Conservation (phyloP, 179 eudicot genomes). For the Silene noctiflora region DNA sequence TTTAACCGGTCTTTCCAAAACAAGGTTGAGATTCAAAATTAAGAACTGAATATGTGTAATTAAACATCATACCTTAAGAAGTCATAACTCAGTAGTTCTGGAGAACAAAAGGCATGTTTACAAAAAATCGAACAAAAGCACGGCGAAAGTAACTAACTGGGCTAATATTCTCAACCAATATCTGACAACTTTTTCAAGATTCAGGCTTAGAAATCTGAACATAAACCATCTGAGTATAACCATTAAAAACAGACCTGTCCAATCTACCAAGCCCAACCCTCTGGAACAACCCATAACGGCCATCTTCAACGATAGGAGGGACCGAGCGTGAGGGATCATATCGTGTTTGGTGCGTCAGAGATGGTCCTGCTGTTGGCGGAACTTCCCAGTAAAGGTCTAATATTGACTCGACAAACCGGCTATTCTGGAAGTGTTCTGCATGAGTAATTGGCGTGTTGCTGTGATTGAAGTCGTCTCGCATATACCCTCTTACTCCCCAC, state of each 20-base stretch:
- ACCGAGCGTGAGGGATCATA: conserved; percentile 87
- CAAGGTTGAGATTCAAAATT: neutral
- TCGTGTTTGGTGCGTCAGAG: conserved; percentile 89
- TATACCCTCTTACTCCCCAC: conserved; percentile 98
- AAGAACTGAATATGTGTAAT: conserved; percentile 6
- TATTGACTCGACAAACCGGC: conserved; percentile 83
- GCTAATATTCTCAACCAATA: conserved; percentile 3
- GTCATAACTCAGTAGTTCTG: conserved; percentile 10
- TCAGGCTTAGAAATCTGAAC: conserved; percentile 61
- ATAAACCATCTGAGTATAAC: conserved; percentile 96
- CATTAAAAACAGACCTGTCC: conserved; percentile 75
- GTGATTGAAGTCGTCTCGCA: conserved; percentile 93
- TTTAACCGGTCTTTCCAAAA: neutral
- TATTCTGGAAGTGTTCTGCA: conserved; percentile 72
- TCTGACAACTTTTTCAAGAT: conserved; percentile 25
- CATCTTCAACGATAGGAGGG: conserved; percentile 85
- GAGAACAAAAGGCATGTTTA: conserved; percentile 24
- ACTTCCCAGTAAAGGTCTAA: conserved; percentile 88
- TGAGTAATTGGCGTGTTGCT: conserved; percentile 74
- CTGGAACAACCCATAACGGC: conserved; percentile 72
- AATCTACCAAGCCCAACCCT: conserved; percentile 65
- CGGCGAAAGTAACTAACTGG: neutral
- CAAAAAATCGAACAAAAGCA: conserved; percentile 22
- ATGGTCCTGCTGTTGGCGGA: conserved; percentile 94
- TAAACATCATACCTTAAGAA: conserved; percentile 13